These are phyloP conservation scores for Hansenula lynferdii DNA, from an alignment of 1,139 yeast genomes.

Conservation along the genomic window DNA sequence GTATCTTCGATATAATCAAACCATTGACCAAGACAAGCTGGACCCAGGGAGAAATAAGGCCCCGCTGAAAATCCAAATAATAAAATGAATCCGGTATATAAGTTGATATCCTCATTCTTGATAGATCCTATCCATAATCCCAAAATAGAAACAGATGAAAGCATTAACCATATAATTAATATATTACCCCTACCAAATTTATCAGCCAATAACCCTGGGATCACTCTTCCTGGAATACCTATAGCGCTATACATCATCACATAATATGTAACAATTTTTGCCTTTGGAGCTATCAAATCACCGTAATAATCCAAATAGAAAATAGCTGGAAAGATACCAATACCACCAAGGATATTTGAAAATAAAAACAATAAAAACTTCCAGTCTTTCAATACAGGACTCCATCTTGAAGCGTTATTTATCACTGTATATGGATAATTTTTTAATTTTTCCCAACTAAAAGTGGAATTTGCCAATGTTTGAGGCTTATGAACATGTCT, in stretches of 20 bases:
- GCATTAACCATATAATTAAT: slow-evolving; percentile 6
- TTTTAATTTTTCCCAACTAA: slow-evolving; percentile 7
- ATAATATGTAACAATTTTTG: slow-evolving; percentile 10
- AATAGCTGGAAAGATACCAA: slow-evolving; percentile 20
- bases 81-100: slow-evolving; percentile 13
- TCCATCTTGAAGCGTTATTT: too few relatives aligned
- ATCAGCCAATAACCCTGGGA: slow-evolving; percentile 17
- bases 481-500: slow-evolving; percentile 8
- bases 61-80: slow-evolving; percentile 17
- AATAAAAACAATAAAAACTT: slow-evolving; percentile 9
- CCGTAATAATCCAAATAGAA: slow-evolving; percentile 21
- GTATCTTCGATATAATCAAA: slow-evolving; percentile 17
- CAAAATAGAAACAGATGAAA: slow-evolving; percentile 7
- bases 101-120: slow-evolving; percentile 6
- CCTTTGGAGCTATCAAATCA: slow-evolving; percentile 9
- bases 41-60: slow-evolving; percentile 17
- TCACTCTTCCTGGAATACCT: slow-evolving; percentile 19
- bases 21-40: slow-evolving; percentile 18
- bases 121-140: slow-evolving; percentile 17
- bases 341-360: slow-evolving; percentile 14
- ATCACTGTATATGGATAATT: slow-evolving; percentile 8
- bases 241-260: slow-evolving; percentile 15
- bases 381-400: slow-evolving; percentile 8
- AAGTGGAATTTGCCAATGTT: slow-evolving; percentile 15
- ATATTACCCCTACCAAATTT: slow-evolving; percentile 16